Base-by-base conservation (phyloP, 2,329 filamentous ascomycete genomes). In the Westerdykella sp. region DNA sequence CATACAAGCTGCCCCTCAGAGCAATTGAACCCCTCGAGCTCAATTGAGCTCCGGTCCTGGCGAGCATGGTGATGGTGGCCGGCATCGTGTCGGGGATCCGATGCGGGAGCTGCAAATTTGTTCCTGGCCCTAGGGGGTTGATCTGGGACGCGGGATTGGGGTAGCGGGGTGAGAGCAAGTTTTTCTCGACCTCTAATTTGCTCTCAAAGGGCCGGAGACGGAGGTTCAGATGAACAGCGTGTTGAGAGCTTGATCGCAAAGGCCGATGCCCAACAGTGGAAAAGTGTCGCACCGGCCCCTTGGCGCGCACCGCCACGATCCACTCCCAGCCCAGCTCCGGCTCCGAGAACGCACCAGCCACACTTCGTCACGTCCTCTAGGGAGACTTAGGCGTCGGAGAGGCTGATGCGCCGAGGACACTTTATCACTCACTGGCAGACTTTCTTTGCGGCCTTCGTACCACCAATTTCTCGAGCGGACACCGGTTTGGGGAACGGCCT, bases 61-160 rank as follows among this genome's bases (percentile, higher is more conserved):
- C 58, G 47, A 74, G 61, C 51, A 73, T 57, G 40, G 69, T 68
- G 47, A 70, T 66, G 43, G 62, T 51, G 39, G 77, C 75, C 66
- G 77, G 75, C 77, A 80, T 80, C 65, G 68, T 73, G 68, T 58
- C 57, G 59, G 62, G 60, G 62, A 58, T 60, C 54, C 53, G 49
- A 44, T 41, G 50, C 42, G 39, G 48, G 51, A 52, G 48, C 51
- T 52, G 52, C 53, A 48, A 51, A 55, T 51, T 56, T 53, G 45
- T 28, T 28, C 25, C 25, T 28, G 7, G 25, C 49, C 46, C 43
- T 43, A 47, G 44, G 47, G 40, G 47, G 47, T 2, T 12, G 44
- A 52, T 51, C 51, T 25, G 56, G 34, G 58, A 62, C 58, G 55
- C 60, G 56, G 50, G 39, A 46, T 54, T 50, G 49, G 46, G 49